Conservation (phyloP, 306 rosid species). For the Dryas octopetala region DNA sequence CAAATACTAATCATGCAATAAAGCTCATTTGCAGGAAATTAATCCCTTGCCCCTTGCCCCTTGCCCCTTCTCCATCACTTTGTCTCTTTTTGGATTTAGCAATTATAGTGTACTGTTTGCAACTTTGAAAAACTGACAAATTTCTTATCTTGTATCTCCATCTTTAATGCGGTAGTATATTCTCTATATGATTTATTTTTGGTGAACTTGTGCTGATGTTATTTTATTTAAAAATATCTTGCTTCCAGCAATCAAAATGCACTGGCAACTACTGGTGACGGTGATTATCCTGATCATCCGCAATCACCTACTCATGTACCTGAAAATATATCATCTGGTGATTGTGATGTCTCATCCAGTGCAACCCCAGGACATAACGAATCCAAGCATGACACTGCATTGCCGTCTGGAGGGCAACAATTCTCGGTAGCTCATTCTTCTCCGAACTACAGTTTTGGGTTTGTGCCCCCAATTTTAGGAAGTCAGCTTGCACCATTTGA, state of each 20-base stretch:
- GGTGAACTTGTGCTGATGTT: background rate
- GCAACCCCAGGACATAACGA: constrained; percentile 57
- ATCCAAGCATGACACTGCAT: constrained; percentile 62
- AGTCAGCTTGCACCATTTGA: constrained; percentile 73
- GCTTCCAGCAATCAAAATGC: constrained; percentile 56
- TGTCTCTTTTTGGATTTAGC: background rate
- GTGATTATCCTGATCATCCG: constrained; percentile 62
- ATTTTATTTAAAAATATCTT: constrained; percentile 17
- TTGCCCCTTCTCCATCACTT: background rate
- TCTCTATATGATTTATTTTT: background rate
- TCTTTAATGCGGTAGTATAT: constrained; percentile 12
- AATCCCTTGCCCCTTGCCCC: background rate
- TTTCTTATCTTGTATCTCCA: constrained; percentile 14
- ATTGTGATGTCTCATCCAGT: constrained; percentile 69
- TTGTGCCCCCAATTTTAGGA: constrained; percentile 73
- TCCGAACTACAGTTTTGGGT: constrained; percentile 68
- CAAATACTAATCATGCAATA: background rate
- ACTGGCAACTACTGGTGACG: constrained; percentile 48
- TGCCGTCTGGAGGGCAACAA: constrained; percentile 72
- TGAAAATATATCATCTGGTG: constrained; percentile 57
- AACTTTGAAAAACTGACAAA: constrained; percentile 12
- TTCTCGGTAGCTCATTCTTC: constrained; percentile 58
- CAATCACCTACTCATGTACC: constrained; percentile 56
- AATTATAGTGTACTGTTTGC: background rate
- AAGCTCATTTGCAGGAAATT: background rate